Evolutionary conservation across 2,329 filamentous ascomycete species (phyloP).

Genomic region (Penicillium sp.): DNA sequence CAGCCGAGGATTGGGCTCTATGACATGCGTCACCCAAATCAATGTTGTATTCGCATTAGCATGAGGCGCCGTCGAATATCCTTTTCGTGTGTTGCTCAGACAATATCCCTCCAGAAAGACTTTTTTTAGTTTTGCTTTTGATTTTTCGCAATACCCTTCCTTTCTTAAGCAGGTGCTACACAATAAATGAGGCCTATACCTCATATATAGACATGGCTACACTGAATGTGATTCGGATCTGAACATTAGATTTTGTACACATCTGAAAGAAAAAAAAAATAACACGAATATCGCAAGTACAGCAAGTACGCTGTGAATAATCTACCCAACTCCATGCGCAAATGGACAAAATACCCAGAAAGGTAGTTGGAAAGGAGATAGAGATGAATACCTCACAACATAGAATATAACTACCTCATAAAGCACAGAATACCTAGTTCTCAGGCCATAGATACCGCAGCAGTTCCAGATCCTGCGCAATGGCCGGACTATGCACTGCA

Average conservation of each 20-base stretch:
- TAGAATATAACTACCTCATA: background rate
- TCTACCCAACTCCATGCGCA: slow-evolving; percentile 7
- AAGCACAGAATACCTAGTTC: slow-evolving; percentile 1
- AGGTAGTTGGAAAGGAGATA: background rate
- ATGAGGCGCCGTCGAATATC: background rate
- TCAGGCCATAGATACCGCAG: slow-evolving; percentile 30
- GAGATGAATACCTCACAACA: background rate
- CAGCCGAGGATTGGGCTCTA: slow-evolving; percentile 75
- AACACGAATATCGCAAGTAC: background rate
- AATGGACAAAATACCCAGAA: background rate
- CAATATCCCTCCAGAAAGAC: background rate
- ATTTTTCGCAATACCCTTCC: slow-evolving; percentile 12
- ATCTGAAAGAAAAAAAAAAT: background rate
- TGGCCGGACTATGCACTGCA: slow-evolving; percentile 38
- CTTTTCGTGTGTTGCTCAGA: background rate
- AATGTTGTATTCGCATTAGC: background rate
- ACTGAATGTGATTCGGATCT: slow-evolving; percentile 1
- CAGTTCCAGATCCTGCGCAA: slow-evolving; percentile 41
- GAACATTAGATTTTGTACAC: background rate
- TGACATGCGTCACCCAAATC: slow-evolving; percentile 34
- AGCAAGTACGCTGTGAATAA: background rate
- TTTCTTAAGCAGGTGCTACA: slow-evolving; percentile 3
- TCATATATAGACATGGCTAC: slow-evolving; percentile 4
- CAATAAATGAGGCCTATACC: background rate
- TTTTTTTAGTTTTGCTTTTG: background rate